These are phyloP conservation scores for Castanospermum australe DNA, from an alignment of 306 rosid genomes.

Conservation along the genomic window DNA sequence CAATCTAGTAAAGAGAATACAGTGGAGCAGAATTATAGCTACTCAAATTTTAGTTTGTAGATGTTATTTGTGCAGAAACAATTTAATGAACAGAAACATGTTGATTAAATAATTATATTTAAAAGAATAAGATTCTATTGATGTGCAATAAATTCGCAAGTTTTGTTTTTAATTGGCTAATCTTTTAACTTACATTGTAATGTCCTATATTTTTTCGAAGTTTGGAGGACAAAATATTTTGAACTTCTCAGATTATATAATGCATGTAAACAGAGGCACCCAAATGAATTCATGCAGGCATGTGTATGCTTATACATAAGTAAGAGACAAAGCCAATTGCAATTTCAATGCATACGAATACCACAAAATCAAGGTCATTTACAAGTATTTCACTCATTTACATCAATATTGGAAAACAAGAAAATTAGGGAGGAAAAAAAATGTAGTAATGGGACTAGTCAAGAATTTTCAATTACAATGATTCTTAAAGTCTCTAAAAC, in stretches of 20 bases:
- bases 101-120: too few species aligned
- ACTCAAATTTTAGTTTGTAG: neutral
- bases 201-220: neutral
- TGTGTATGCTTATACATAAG: neutral
- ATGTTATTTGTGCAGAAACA: neutral
- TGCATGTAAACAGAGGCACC: neutral
- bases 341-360: neutral
- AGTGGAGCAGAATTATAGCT: neutral
- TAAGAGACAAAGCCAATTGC: neutral
- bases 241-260: neutral
- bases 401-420: slow-evolving; percentile 5
- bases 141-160: neutral
- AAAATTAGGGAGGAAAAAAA: neutral
- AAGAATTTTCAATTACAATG: neutral
- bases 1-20: slow-evolving; percentile 14
- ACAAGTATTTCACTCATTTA: neutral
- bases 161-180: neutral
- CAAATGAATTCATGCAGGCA: neutral
- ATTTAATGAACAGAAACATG: too few species aligned
- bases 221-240: neutral
- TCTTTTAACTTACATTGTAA: neutral
- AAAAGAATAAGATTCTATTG: neutral
- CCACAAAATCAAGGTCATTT: slow-evolving; percentile 4
- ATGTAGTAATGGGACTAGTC: neutral
- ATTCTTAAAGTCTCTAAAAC: neutral